Evolutionary conservation across 768 basidiomycete genomes (phyloP).

Genomic region (Amanita fuliginea): DNA sequence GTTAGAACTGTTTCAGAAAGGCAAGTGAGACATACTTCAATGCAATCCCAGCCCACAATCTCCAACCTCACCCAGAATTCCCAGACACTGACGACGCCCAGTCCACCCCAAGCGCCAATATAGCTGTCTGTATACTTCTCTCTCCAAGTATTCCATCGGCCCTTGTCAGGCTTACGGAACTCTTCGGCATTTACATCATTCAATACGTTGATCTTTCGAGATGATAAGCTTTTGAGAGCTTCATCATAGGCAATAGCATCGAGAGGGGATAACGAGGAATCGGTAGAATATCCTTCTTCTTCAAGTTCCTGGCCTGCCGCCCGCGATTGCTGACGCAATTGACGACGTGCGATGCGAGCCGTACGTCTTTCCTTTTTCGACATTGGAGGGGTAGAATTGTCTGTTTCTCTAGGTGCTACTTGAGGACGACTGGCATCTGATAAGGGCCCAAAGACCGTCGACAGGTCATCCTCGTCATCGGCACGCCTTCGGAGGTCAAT

Average conservation of each 20-base stretch:
- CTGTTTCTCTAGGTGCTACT: slow-evolving; percentile 9
- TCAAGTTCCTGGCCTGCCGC: slow-evolving; percentile 27
- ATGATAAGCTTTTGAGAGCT: slow-evolving; percentile 45
- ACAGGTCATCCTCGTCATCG: slow-evolving; percentile 77
- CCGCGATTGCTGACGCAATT: slow-evolving; percentile 23
- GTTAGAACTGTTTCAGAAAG: slow-evolving; percentile 3
- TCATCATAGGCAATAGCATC: slow-evolving; percentile 61
- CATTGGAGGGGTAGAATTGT: slow-evolving; percentile 14
- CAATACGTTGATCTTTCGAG: slow-evolving; percentile 46
- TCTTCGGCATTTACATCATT: slow-evolving; percentile 78
- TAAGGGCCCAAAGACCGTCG: slow-evolving; percentile 51
- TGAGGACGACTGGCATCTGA: slow-evolving; percentile 11
- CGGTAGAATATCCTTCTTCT: slow-evolving; percentile 88
- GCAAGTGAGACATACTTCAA: slow-evolving; percentile 42
- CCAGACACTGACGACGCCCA: slow-evolving; percentile 83
- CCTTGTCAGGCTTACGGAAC: slow-evolving; percentile 70
- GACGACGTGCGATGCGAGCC: slow-evolving; percentile 48
- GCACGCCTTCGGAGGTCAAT: slow-evolving; percentile 50
- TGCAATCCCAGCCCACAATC: slow-evolving; percentile 78
- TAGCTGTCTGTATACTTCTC: slow-evolving; percentile 72
- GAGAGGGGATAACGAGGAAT: slow-evolving; percentile 54
- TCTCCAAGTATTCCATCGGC: slow-evolving; percentile 62
- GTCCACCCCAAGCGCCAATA: slow-evolving; percentile 82
- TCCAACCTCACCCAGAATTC: slow-evolving; percentile 92
- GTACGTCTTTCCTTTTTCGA: slow-evolving; percentile 47